Evolutionary conservation across 2,329 filamentous ascomycete genomes (phyloP).

Genomic region (Fusarium azukiicola): DNA sequence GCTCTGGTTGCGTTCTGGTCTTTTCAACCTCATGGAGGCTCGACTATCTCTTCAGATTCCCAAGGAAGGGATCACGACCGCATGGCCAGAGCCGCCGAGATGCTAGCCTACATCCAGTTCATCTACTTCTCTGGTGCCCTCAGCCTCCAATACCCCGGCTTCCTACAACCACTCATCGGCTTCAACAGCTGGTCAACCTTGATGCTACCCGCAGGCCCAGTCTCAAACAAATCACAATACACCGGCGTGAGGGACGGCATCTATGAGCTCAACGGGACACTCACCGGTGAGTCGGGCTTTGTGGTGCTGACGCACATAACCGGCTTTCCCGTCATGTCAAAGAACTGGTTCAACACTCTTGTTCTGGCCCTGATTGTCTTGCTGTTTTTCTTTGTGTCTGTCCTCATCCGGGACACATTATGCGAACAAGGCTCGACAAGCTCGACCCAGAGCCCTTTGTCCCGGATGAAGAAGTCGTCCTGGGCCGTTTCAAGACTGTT

Average conservation of each 20-base stretch:
- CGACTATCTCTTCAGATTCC: neutral
- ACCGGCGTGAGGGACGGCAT: conserved; percentile 72
- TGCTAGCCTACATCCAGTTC: conserved; percentile 88
- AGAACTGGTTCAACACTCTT: conserved; percentile 86
- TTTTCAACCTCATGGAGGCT: conserved; percentile 15
- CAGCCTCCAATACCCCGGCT: conserved; percentile 86
- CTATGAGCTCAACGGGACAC: conserved; percentile 84
- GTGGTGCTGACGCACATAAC: conserved; percentile 84
- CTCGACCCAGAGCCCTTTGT: fast-evolving
- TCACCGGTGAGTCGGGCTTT: conserved; percentile 75
- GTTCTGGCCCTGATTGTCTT: conserved; percentile 80
- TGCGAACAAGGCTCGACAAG: neutral
- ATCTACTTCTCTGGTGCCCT: conserved; percentile 85
- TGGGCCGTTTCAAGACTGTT: conserved; percentile 82
- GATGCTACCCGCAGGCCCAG: conserved; percentile 71
- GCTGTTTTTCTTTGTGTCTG: conserved; percentile 78
- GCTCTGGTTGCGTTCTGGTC: conserved; percentile 22
- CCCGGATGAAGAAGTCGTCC: conserved; percentile 63
- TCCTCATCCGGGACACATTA: conserved; percentile 63
- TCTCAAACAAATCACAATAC: conserved; percentile 51
- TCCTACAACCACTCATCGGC: conserved; percentile 85
- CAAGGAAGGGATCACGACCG: neutral
- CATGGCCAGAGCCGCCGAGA: conserved; percentile 65
- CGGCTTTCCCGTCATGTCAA: conserved; percentile 80
- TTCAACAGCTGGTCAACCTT: conserved; percentile 84